These are phyloP conservation scores for Blastobotrys peoriensis DNA, from an alignment of 805 yeast species.

Conservation along the genomic window DNA sequence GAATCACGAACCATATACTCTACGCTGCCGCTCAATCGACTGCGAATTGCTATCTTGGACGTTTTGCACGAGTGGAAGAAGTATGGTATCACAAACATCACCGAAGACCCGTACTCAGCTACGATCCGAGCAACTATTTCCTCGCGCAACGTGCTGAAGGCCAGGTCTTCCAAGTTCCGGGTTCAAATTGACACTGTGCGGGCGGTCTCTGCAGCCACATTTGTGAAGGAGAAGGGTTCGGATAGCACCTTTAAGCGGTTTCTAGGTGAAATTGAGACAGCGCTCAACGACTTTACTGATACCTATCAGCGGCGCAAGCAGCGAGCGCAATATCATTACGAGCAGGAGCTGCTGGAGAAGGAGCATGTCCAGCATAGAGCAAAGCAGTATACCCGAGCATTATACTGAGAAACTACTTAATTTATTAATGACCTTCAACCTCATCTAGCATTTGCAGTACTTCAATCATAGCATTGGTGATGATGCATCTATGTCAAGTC, in stretches of 20 bases:
- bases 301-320: background rate
- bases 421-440: no score
- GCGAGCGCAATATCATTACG: background rate
- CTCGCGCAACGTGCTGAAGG: constrained; percentile 29
- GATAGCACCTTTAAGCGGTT: constrained; percentile 25
- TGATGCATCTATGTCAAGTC: no score
- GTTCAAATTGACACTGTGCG: constrained; percentile 16
- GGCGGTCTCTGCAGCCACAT: constrained; percentile 20
- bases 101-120: constrained; percentile 22
- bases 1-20: constrained; percentile 21
- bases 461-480: no score
- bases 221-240: constrained; percentile 27
- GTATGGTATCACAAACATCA: constrained; percentile 31
- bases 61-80: constrained; percentile 32
- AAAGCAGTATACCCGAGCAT: background rate
- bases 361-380: background rate
- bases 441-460: no score
- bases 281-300: constrained; percentile 14
- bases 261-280: constrained; percentile 26
- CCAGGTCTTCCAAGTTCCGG: constrained; percentile 28
- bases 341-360: background rate
- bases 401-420: background rate
- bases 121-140: constrained; percentile 29
- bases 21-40: constrained; percentile 21
- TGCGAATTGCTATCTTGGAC: constrained; percentile 27